phyloP scores from a whole-genome alignment of 805 yeast species.

The Wickerhamomyces pijperi region DNA sequence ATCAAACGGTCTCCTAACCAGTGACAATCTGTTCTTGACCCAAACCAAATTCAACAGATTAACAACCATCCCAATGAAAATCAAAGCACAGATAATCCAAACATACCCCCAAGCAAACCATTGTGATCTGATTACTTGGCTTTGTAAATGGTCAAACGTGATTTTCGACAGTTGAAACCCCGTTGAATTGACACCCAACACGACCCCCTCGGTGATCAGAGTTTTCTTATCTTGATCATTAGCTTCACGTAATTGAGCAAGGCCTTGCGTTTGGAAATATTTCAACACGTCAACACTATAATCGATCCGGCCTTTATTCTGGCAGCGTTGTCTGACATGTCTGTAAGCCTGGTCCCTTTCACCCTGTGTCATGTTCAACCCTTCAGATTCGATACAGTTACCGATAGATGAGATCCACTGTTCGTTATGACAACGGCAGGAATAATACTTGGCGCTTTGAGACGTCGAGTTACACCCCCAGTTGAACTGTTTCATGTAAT shows the following conservation, averaged over 20 bases:
- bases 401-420: constrained; percentile 35
- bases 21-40: too few species aligned
- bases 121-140: constrained; percentile 26
- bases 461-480: constrained; percentile 32
- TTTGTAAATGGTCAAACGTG: constrained; percentile 27
- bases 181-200: constrained; percentile 23
- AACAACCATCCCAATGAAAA: constrained; percentile 21
- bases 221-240: constrained; percentile 13
- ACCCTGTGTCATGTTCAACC: constrained; percentile 11
- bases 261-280: constrained; percentile 24
- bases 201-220: too few species aligned
- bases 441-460: constrained; percentile 22
- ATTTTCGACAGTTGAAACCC: too few species aligned
- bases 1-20: too few species aligned
- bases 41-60: constrained; percentile 19
- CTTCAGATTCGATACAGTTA: constrained; percentile 26
- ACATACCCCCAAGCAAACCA: constrained; percentile 36
- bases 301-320: constrained; percentile 21
- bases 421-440: constrained; percentile 29
- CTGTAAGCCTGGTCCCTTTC: constrained; percentile 27
- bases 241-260: constrained; percentile 22
- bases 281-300: constrained; percentile 24
- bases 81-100: constrained; percentile 28
- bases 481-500: constrained; percentile 26
- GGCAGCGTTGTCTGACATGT: constrained; percentile 27